Evolutionary conservation across 148 eudicot species (phyloP).

Genomic region (Salicornia ramosissima): DNA sequence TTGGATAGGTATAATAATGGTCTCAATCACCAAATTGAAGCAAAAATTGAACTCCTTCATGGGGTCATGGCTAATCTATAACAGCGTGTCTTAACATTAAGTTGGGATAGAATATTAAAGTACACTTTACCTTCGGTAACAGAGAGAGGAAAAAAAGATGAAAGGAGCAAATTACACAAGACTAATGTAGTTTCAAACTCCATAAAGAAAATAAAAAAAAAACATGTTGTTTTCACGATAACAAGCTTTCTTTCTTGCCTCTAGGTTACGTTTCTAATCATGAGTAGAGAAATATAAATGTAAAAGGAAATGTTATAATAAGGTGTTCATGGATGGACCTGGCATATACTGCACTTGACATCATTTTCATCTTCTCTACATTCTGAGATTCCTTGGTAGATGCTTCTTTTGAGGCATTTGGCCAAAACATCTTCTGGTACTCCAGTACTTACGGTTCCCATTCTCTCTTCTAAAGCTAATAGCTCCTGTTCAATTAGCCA

Average conservation of each 20-base stretch:
- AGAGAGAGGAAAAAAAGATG: background rate
- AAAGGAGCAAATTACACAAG: background rate
- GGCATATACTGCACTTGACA: slow-evolving; percentile 86
- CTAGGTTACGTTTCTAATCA: no score
- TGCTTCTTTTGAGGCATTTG: slow-evolving; percentile 53
- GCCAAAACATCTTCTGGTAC: slow-evolving; percentile 62
- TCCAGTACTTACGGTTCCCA: slow-evolving; percentile 90
- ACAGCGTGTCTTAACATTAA: background rate
- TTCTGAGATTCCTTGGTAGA: slow-evolving; percentile 32
- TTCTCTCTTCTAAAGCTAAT: slow-evolving; percentile 85
- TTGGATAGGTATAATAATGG: background rate
- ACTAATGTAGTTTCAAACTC: background rate
- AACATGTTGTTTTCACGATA: background rate
- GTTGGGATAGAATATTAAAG: background rate
- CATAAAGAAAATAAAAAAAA: background rate
- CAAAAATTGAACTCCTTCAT: no score
- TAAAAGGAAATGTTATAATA: background rate
- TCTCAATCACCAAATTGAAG: background rate
- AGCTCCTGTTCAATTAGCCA: slow-evolving; percentile 50
- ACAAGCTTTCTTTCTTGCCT: background rate
- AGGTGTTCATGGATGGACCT: slow-evolving; percentile 40
- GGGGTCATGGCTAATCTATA: background rate
- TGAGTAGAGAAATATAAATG: background rate
- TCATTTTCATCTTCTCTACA: slow-evolving; percentile 39
- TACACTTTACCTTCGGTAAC: background rate